Evolutionary conservation across 257 asterid species (phyloP), one percentile per base, ranked within the genome.

Genomic region (Coffea eugenioides): DNA sequence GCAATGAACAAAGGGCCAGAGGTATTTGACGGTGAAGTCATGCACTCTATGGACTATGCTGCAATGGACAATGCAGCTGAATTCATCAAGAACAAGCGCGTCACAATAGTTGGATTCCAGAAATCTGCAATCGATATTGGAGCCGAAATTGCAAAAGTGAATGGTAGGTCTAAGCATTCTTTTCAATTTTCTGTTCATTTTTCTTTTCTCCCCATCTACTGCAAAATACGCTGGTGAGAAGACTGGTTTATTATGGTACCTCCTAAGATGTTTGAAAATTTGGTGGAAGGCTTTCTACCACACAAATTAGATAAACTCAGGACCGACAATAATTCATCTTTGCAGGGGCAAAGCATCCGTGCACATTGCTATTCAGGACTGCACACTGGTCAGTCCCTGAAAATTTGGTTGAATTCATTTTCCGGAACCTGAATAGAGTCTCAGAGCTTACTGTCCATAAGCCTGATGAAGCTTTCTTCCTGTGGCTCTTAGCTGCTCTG

Each of bases 41-140:
- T 92, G 15, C 97, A 90, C 82, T 90, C 97, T 4, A 87, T 90
- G 93, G 92, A 90, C 36, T 92, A 85, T 83, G 94, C 89, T 77
- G 86, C 82, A 21, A 80, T 92, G 92, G 89, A 81, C 76, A 86
- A 82, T 48, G 92, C 92, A 27, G 56, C 81, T 51, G 83, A 85
- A 3, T 82, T 86, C 31, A 78, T 87, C 66, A 25, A 72, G 82
- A 85, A 82, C 82, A 90, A 92, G 83, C 71, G 86, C 57, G 92
- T 89, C 15, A 74, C 91, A n/a, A 91, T 90, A 36, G 88, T 90
- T 80, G 97, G 92, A 13, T 89, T 83, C 80, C 91, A 86, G 80
- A 92, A 92, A 89, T 90, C 97, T 23, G 92, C 93, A n/a, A 51
- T 92, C 14, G 97, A 90, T 70, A 87, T 88, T 72, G 93, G 93